A percentile compares a stretch with the other conserved stretches of the same genome.
Conservation (phyloP, 1,139 yeast genomes). For the Taphrina communis region DNA sequence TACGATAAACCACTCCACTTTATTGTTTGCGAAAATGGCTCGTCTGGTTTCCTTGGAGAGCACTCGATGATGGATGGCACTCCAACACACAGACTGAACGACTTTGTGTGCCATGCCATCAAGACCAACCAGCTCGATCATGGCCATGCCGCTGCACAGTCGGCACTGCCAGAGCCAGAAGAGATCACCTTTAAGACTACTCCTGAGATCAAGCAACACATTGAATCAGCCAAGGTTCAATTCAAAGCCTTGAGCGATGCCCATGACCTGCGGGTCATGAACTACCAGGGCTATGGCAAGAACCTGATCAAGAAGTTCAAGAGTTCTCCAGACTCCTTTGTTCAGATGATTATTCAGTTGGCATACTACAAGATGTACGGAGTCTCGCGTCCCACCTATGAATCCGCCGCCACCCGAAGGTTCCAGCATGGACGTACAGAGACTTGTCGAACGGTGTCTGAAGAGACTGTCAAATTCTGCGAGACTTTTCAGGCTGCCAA, state of each 20-base stretch:
- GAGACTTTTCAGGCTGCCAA: conserved; percentile 72
- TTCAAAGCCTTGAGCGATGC: conserved; percentile 58
- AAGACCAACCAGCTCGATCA: conserved; percentile 57
- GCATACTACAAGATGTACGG: conserved; percentile 86
- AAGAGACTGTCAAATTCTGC: conserved; percentile 74
- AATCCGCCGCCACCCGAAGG: conserved; percentile 91
- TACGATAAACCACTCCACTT: conserved; percentile 92
- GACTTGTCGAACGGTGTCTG: conserved; percentile 86
- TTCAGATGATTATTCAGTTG: conserved; percentile 78
- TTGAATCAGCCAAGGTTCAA: conserved; percentile 62
- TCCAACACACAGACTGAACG: conserved; percentile 88
- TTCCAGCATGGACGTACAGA: conserved; percentile 95
- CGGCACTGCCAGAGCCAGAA: conserved; percentile 51
- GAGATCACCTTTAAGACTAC: conserved; percentile 57
- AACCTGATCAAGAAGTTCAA: conserved; percentile 74
- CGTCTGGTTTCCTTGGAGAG: conserved; percentile 93
- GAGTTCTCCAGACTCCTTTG: conserved; percentile 78
- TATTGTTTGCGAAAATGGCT: conserved; percentile 79
- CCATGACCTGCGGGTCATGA: conserved; percentile 56
- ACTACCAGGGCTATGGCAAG: conserved; percentile 59
- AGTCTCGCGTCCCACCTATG: conserved; percentile 86
- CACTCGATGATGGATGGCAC: conserved; percentile 99
- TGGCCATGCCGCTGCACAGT: conserved; percentile 49
- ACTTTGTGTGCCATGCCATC: conserved; percentile 68
- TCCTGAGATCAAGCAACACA: conserved; percentile 60